Conservation (phyloP, 805 yeast species). For the Jamesozyma rosinii region DNA sequence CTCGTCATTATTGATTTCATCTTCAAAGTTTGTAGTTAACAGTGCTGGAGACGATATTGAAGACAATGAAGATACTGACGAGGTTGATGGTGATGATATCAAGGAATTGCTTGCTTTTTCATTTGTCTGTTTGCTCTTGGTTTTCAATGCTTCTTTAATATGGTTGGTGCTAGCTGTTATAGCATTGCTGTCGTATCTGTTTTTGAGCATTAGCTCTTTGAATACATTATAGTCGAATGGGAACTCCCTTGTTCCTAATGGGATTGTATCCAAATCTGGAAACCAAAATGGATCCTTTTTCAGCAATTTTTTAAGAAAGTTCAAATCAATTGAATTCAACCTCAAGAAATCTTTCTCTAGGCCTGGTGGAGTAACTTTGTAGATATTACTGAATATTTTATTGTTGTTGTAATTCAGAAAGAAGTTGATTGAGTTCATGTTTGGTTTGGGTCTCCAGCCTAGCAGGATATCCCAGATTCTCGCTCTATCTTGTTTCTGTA, state of each 20-base stretch:
- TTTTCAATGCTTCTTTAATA: background rate
- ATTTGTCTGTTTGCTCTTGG: no score
- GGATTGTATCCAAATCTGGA: constrained; percentile 27
- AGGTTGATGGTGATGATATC: background rate
- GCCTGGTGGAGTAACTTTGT: constrained; percentile 6
- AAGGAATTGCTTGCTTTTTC: no score
- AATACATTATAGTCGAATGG: constrained; percentile 25
- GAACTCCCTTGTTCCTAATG: constrained; percentile 19
- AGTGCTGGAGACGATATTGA: background rate
- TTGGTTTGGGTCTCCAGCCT: constrained; percentile 56
- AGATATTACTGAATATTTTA: constrained; percentile 24
- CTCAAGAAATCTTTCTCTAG: background rate
- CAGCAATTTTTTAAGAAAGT: constrained; percentile 4
- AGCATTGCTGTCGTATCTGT: constrained; percentile 14
- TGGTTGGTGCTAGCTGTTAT: no score
- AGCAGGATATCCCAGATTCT: constrained; percentile 81
- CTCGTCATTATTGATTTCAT: background rate
- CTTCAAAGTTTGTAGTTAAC: background rate
- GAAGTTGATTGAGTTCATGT: constrained; percentile 24
- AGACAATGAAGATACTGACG: background rate
- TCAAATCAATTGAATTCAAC: constrained; percentile 14
- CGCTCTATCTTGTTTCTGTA: constrained; percentile 75
- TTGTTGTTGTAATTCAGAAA: constrained; percentile 29
- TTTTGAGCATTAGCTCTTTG: constrained; percentile 22
- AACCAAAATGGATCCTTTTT: constrained; percentile 31